A percentile compares a stretch with the other conserved stretches of the same genome.
Evolutionary conservation across 176 grass and related monocot genomes (phyloP).

Genomic region (Saccharum spontaneum): DNA sequence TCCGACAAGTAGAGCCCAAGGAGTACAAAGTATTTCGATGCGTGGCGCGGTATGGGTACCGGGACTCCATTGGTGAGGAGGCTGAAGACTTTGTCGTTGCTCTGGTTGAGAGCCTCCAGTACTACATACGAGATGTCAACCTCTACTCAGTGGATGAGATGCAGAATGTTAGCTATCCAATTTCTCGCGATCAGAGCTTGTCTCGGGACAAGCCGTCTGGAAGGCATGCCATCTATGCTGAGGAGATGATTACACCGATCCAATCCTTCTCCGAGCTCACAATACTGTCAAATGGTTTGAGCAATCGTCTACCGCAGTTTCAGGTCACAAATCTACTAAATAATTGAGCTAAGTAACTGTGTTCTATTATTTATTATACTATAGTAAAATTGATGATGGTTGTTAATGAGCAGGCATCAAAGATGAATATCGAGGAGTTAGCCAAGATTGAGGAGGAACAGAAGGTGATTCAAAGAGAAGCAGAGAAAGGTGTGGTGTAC

Average conservation of each 20-base stretch:
- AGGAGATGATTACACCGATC: conserved; percentile 30
- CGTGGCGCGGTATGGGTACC: conserved; percentile 54
- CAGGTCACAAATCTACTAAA: conserved; percentile 1
- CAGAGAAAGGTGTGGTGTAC: conserved; percentile 46
- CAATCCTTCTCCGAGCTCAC: conserved; percentile 39
- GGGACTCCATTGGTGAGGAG: conserved; percentile 35
- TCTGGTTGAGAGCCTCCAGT: conserved; percentile 9
- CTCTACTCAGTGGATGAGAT: neutral
- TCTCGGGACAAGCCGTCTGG: conserved; percentile 28
- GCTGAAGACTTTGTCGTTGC: neutral
- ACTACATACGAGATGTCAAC: conserved; percentile 20
- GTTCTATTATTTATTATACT: neutral
- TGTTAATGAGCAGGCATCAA: neutral
- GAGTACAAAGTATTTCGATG: conserved; percentile 34
- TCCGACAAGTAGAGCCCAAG: conserved; percentile 16
- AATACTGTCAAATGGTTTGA: neutral
- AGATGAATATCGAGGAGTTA: conserved; percentile 27
- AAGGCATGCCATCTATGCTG: conserved; percentile 10
- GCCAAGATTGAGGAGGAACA: conserved; percentile 39
- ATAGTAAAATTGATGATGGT: neutral
- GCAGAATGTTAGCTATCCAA: neutral
- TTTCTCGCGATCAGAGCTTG: neutral
- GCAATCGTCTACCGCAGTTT: conserved; percentile 17
- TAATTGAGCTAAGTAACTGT: neutral
- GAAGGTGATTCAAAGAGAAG: conserved; percentile 29